Conservation (phyloP, 495 filamentous ascomycete species). For the Tuber aestivum region DNA sequence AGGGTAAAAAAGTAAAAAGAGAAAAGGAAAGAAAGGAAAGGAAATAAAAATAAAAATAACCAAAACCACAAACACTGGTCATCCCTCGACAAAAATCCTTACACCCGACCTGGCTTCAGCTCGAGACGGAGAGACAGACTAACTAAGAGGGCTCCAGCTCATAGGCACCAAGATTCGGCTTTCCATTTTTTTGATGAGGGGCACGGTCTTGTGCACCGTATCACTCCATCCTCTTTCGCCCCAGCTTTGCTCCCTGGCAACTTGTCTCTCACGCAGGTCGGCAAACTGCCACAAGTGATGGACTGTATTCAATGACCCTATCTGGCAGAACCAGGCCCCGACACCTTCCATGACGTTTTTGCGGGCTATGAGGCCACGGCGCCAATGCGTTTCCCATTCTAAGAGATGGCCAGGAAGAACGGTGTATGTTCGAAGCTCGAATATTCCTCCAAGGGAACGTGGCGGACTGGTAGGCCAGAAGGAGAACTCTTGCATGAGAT, state of each 20-base stretch:
- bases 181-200: slow-evolving; percentile 93
- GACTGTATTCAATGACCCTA: slow-evolving; percentile 93
- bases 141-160: slow-evolving; percentile 83
- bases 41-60: slow-evolving; percentile 27
- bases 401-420: slow-evolving; percentile 89
- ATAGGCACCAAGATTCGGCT: slow-evolving; percentile 87
- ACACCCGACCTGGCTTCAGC: slow-evolving; percentile 29
- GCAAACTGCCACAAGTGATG: slow-evolving; percentile 99
- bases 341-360: slow-evolving; percentile 98
- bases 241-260: slow-evolving; percentile 91
- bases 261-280: slow-evolving; percentile 85
- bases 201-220: slow-evolving; percentile 97
- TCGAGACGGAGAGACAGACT: slow-evolving; percentile 36
- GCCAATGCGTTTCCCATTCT: slow-evolving; percentile 98
- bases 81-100: slow-evolving; percentile 31
- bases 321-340: slow-evolving; percentile 97
- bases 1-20: too few relatives aligned
- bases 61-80: slow-evolving; percentile 33
- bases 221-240: slow-evolving; percentile 91
- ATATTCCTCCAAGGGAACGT: slow-evolving; percentile 81
- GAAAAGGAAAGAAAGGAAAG: slow-evolving; percentile 18
- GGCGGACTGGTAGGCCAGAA: slow-evolving; percentile 97
- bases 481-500: slow-evolving; percentile 98
- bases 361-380: slow-evolving; percentile 80
- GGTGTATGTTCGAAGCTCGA: slow-evolving; percentile 96